Base-by-base conservation (phyloP, 345 rosid genomes). In the Ailanthus altissimus region DNA sequence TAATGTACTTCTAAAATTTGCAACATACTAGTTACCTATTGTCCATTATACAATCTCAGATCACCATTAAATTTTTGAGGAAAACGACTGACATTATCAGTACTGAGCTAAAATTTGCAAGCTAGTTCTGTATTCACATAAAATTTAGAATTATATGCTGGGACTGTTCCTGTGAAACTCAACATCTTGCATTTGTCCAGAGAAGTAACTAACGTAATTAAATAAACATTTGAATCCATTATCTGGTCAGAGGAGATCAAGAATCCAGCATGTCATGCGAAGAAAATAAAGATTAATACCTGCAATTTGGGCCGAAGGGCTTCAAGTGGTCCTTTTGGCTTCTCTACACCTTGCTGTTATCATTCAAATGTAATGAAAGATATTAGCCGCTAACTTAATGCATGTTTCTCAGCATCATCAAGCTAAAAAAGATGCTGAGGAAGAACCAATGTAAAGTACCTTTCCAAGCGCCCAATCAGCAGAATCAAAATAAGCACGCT, bases 401-500 rank as follows among this genome's bases (percentile, higher is more conserved):
- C 64, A 40, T 23, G 49, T 21, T 40, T 25, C 70, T 53, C 63
- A 57, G 56, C 21, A 45, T 75, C 32, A 5, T 53, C 72, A 75
- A 74, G 46, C 74, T 53, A 47, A 68, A 65, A 67, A 60, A 12
- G 6, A 56, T 47, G 15, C 56, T 21, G 38, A 23, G 18, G 69
- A 75, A 73, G 38, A 74, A 80, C 47, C 20, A 26, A 67, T 18
- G 50, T 20, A 46, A 25, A 58, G 66, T 83, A 95, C 99, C 98
- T 96, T 96, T 82, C 99, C 99, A 85, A 96, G 93, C 54, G 99
- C 99, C 99, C 99, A 96, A 79, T 96, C 99, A 84, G 99, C 99
- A 60, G 99, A 96, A 79, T 93, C 99, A 78, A 97, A 97, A 86
- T 90, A 97, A 13, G 99, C 98, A 72, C 99, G 89, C 77, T 94